Base-by-base conservation (phyloP, 1,139 yeast species). In the Debaryomyces psychrophilus region DNA sequence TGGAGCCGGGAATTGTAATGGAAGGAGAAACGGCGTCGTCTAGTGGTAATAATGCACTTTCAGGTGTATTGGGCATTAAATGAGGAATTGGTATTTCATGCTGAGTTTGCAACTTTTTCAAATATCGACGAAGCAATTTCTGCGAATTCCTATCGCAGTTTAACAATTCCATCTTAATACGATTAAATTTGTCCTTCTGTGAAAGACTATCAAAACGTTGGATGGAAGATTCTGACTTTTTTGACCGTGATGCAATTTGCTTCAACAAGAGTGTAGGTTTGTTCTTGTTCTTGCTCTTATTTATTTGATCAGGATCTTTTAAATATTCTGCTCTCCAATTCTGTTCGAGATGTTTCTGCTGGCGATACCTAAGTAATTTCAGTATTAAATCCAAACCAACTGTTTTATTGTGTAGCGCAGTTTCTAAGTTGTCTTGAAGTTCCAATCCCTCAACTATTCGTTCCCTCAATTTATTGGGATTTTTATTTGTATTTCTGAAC, bases 21-120 rank as follows among this genome's bases (percentile, higher is more conserved):
- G 46, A 25, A 9, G 49, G 7, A 7, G 48, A 35, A 44, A 48
- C 44, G 17, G 47, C 15, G 11, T 45, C 41, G 23, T 44, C 17
- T 41, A 51, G 34, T 34, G 49, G 41, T 22, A 44, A 36, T 6
- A 43, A 37, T 31, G 45, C 34, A 40, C 52, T 31, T 31, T 46
- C 38, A 6, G 62, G 53, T 2, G 71, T 65, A 45, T 68, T 65
- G 0, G 76, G 73, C 11, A 73, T 55, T 23, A 62, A 53, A 38
- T 55, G 62, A 0, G 79, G 77, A 17, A 65, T 62, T 1, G 77
- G 76, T 1, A 73, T 38, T 39, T 54, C 54, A 9, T 60, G 58
- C 0, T 46, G 37, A 29, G 50, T 47, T 50, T 73, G 78, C 22
- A 64, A 57, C 26, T 51, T 52, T 45, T 67, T 68, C 20, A 75